A percentile compares a stretch with the other conserved stretches of the same genome.
Conservation (phyloP, 306 rosid genomes). For the Phaseolus lunatus region DNA sequence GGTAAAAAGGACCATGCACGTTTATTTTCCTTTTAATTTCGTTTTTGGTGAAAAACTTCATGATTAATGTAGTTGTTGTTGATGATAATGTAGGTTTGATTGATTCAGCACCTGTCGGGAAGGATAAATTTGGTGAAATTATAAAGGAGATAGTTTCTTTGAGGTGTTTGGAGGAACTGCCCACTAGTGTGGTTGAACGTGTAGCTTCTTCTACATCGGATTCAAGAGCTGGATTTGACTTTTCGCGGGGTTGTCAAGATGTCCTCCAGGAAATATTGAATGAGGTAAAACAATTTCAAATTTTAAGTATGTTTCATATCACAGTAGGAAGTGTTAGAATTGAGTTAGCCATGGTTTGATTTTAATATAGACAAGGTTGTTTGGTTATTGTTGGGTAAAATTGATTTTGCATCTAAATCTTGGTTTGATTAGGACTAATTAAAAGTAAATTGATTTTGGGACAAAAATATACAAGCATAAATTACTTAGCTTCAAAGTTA, state of each 20-base stretch:
- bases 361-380: neutral
- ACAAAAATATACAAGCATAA: neutral
- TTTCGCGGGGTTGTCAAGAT: slow-evolving; percentile 54
- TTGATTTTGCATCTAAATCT: neutral
- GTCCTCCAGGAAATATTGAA: slow-evolving; percentile 57
- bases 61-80: neutral
- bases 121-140: slow-evolving; percentile 46
- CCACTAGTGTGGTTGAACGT: slow-evolving; percentile 16
- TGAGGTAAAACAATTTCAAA: slow-evolving; percentile 49
- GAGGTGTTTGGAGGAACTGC: slow-evolving; percentile 73
- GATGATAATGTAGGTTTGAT: slow-evolving; percentile 54
- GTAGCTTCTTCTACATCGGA: slow-evolving; percentile 45
- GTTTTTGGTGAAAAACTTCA: neutral
- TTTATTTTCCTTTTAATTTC: neutral
- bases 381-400: neutral
- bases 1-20: slow-evolving; percentile 37
- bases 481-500: neutral
- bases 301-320: neutral
- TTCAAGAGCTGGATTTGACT: slow-evolving; percentile 57
- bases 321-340: neutral
- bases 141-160: slow-evolving; percentile 69
- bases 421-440: neutral
- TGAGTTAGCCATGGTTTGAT: neutral
- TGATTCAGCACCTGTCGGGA: slow-evolving; percentile 53
- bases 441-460: neutral